Evolutionary conservation across 2,329 filamentous ascomycete species (phyloP).

Genomic region (Neoscytalidium dimidiatum): DNA sequence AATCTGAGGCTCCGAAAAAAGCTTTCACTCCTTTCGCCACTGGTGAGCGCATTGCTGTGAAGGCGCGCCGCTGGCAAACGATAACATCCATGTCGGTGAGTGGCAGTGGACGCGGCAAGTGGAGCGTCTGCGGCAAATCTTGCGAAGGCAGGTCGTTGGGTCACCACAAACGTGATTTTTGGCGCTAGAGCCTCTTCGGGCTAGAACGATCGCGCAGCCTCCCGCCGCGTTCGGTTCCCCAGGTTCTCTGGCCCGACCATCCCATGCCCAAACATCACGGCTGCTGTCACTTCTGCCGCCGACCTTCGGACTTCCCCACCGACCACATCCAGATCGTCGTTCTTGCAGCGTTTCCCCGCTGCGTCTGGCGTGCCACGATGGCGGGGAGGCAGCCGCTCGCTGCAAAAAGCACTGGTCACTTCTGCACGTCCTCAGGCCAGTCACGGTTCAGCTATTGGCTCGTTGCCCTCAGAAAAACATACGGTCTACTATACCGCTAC

Average conservation of each 20-base stretch:
- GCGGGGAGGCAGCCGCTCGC: background rate
- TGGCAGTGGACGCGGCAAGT: conserved; percentile 9
- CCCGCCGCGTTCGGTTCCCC: background rate
- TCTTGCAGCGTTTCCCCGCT: background rate
- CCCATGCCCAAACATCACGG: background rate
- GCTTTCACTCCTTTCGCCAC: background rate
- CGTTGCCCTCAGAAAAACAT: background rate
- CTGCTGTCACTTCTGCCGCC: background rate
- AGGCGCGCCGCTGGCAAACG: background rate
- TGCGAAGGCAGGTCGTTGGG: background rate
- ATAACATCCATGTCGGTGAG: conserved; percentile 11
- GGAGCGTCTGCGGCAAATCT: conserved; percentile 4
- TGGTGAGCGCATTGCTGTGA: background rate
- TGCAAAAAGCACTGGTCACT: background rate
- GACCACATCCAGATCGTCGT: background rate
- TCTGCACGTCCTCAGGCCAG: conserved; percentile 2
- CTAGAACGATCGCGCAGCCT: background rate
- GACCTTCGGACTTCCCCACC: background rate
- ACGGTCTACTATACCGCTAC: background rate
- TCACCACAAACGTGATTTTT: background rate
- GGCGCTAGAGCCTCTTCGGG: background rate
- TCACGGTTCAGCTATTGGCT: conserved; percentile 9
- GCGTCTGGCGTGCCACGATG: background rate
- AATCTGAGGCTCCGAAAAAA: background rate
- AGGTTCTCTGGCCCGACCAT: background rate